phyloP scores from a whole-genome alignment of 139 green algal species.

The Chlamydomonas asymmetrica region DNA sequence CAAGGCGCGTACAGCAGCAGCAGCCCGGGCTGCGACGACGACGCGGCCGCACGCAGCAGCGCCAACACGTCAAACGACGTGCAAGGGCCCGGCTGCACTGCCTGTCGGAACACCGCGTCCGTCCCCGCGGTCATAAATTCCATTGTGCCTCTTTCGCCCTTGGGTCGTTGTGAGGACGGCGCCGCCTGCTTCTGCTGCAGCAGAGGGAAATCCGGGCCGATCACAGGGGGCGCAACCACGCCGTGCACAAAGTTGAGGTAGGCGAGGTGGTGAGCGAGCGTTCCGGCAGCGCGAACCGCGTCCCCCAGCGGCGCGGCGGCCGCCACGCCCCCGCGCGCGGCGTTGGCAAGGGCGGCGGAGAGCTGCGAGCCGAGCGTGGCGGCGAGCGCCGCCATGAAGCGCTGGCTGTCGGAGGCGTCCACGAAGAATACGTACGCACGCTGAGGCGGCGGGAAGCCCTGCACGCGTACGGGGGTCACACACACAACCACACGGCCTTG shows the following conservation, averaged over 20 bases:
- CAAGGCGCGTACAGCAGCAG: slow-evolving; percentile 47
- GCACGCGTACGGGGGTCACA: too few relatives aligned
- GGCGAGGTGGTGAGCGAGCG: slow-evolving; percentile 54
- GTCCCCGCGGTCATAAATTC: not conserved
- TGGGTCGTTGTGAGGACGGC: not conserved
- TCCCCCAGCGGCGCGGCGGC: slow-evolving; percentile 33
- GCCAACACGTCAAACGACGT: slow-evolving; percentile 43
- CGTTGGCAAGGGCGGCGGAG: too few relatives aligned
- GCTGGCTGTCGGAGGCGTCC: slow-evolving; percentile 58
- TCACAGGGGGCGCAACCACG: not conserved
- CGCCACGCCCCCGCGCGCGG: not conserved
- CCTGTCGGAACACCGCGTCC: not conserved
- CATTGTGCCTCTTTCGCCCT: not conserved
- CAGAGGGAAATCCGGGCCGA: not conserved
- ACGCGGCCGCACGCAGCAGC: slow-evolving; percentile 35
- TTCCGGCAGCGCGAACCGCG: slow-evolving; percentile 29
- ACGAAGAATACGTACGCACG: slow-evolving; percentile 64
- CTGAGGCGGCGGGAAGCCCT: slow-evolving; percentile 58
- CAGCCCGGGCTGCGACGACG: not conserved
- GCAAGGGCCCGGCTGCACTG: slow-evolving; percentile 11
- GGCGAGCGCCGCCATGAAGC: slow-evolving; percentile 45
- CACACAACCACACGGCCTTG: too few relatives aligned
- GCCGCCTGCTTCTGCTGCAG: not conserved
- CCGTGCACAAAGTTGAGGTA: slow-evolving; percentile 52
- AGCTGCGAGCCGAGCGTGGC: too few relatives aligned